These are phyloP conservation scores for Torulaspora franciscae DNA, from an alignment of 805 yeast genomes.

Conservation along the genomic window DNA sequence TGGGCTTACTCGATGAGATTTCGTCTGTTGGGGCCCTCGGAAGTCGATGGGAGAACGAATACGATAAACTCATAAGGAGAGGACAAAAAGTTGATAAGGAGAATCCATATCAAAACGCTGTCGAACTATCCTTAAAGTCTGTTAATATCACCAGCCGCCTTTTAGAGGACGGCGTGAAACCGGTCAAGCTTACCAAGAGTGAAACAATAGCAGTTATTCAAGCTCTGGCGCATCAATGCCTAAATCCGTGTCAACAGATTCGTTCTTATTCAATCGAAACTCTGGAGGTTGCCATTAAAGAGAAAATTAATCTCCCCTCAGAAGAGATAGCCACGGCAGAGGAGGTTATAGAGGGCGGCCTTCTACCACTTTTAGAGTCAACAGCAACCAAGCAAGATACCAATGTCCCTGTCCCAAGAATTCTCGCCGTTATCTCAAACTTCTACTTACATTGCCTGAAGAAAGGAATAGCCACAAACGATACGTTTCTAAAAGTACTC, in stretches of 20 bases:
- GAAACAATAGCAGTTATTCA: conserved; percentile 58
- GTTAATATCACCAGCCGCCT: conserved; percentile 56
- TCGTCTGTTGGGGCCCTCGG: conserved; percentile 79
- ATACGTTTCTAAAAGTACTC: conserved; percentile 37
- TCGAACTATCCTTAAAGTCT: conserved; percentile 56
- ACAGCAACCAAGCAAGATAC: conserved; percentile 12
- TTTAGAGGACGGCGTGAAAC: conserved; percentile 29
- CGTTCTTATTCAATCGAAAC: conserved; percentile 59
- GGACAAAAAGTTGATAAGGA: conserved; percentile 43
- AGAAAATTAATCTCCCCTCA: conserved; percentile 35
- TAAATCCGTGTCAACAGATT: conserved; percentile 79
- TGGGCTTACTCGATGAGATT: conserved; percentile 72
- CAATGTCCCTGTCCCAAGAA: conserved; percentile 53
- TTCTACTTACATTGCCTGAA: conserved; percentile 49
- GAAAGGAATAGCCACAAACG: conserved; percentile 35
- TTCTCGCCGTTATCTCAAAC: conserved; percentile 63
- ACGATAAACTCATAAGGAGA: conserved; percentile 41
- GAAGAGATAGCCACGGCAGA: conserved; percentile 42
- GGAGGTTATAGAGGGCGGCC: conserved; percentile 64
- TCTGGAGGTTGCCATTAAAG: conserved; percentile 46
- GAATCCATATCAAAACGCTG: conserved; percentile 50
- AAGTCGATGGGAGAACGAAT: conserved; percentile 67
- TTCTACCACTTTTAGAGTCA: conserved; percentile 50
- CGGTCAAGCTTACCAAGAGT: conserved; percentile 24
- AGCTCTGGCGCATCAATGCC: conserved; percentile 83